Conservation (phyloP, 1,284 basidiomycete species). For the Abortiporus biennis region DNA sequence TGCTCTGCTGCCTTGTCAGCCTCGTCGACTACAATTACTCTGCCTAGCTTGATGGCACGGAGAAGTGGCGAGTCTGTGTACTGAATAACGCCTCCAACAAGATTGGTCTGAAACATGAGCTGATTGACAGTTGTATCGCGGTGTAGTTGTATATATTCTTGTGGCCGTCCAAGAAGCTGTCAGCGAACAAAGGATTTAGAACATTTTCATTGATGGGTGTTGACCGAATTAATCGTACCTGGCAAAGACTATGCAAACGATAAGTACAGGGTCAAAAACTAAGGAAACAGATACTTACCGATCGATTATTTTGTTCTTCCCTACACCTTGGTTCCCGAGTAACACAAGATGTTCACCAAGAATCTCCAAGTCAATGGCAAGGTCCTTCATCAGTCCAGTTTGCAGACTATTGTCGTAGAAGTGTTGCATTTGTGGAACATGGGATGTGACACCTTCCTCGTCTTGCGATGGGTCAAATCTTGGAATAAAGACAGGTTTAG, state of each 20-base stretch:
- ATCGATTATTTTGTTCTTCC: conserved; percentile 66
- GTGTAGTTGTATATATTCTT: conserved; percentile 65
- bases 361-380: conserved; percentile 55
- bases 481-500: conserved; percentile 34
- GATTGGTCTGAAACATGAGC: conserved; percentile 59
- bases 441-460: conserved; percentile 44
- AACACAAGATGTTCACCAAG: conserved; percentile 57
- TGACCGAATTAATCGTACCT: conserved; percentile 28
- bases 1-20: conserved; percentile 69
- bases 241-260: conserved; percentile 37
- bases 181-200: background rate
- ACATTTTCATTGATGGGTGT: background rate
- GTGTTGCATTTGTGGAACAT: conserved; percentile 61
- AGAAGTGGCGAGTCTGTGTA: conserved; percentile 61
- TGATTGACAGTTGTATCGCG: conserved; percentile 65
- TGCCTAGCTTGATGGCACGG: conserved; percentile 51
- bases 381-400: conserved; percentile 56
- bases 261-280: background rate
- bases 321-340: conserved; percentile 67
- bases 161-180: conserved; percentile 51
- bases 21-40: conserved; percentile 61
- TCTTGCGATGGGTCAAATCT: conserved; percentile 44
- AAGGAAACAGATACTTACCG: conserved; percentile 29
- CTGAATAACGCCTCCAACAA: conserved; percentile 49
- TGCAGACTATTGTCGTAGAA: conserved; percentile 67